Conservation (phyloP, 257 asterid species). For the Pogostemon cablin region DNA sequence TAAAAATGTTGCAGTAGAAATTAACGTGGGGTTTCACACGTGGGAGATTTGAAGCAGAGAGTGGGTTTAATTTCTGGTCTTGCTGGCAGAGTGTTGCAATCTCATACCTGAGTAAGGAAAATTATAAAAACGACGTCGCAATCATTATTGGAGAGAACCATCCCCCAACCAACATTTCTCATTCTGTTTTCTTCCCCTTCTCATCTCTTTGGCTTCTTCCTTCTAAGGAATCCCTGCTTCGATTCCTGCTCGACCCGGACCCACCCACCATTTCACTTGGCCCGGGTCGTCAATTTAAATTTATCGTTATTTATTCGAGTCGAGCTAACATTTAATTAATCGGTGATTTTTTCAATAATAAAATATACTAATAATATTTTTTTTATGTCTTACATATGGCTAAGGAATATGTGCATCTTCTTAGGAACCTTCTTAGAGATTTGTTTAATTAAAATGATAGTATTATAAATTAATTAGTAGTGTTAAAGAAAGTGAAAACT, state of each 20-base stretch:
- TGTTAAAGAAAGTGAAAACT: conserved; percentile 28
- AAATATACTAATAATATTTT: neutral
- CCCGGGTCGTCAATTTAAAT: too few relatives aligned
- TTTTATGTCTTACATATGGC: neutral
- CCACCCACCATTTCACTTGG: too few relatives aligned
- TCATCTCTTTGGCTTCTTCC: conserved; percentile 53
- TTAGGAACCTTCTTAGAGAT: conserved; percentile 38
- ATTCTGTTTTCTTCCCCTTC: conserved; percentile 42
- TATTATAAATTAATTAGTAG: neutral
- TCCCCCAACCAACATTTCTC: conserved; percentile 46
- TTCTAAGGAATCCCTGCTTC: conserved; percentile 43
- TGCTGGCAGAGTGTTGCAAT: conserved; percentile 31
- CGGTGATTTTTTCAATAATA: neutral
- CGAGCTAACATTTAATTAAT: neutral
- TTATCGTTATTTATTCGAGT: too few relatives aligned
- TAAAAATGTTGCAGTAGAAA: conserved; percentile 17
- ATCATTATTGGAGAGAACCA: conserved; percentile 33
- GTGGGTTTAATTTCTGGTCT: conserved; percentile 23
- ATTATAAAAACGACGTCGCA: conserved; percentile 15
- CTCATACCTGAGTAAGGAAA: conserved; percentile 26
- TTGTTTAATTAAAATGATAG: neutral
- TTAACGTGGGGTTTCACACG: conserved; percentile 41
- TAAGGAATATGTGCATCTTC: conserved; percentile 31
- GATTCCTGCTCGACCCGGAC: neutral
- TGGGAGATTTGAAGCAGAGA: conserved; percentile 26